Conservation (phyloP, 2,329 filamentous ascomycete species). For the Onygena corvina region DNA sequence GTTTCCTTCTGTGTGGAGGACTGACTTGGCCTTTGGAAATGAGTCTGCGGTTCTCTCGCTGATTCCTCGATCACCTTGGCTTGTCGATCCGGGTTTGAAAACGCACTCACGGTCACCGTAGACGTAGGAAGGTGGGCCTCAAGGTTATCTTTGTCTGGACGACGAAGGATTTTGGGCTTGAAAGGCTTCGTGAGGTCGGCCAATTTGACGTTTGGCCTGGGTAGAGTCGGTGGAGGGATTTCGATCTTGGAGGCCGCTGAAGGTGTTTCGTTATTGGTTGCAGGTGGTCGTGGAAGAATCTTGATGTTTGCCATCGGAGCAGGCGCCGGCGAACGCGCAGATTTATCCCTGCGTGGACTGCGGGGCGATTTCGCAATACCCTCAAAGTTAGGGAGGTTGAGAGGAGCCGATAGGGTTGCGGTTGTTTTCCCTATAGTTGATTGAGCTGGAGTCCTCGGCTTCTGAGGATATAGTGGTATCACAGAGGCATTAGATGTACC, state of each 20-base stretch:
- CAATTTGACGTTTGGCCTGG: slow-evolving; percentile 19
- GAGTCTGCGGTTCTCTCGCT: slow-evolving; percentile 8
- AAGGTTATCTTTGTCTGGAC: slow-evolving; percentile 32
- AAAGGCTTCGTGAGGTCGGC: slow-evolving; percentile 35
- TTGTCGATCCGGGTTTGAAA: slow-evolving; percentile 17
- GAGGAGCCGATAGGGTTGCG: slow-evolving; percentile 31
- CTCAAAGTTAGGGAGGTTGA: slow-evolving; percentile 32
- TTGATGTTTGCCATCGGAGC: slow-evolving; percentile 19
- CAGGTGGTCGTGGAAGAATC: slow-evolving; percentile 28
- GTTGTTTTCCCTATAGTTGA: slow-evolving; percentile 19
- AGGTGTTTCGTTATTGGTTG: slow-evolving; percentile 21
- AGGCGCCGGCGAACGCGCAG: neutral
- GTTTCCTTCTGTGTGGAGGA: slow-evolving; percentile 37
- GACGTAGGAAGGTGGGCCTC: slow-evolving; percentile 22
- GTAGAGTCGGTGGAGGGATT: slow-evolving; percentile 13
- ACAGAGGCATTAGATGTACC: neutral
- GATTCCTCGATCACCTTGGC: slow-evolving; percentile 9
- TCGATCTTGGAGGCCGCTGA: neutral
- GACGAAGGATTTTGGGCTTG: slow-evolving; percentile 44
- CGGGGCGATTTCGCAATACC: slow-evolving; percentile 19
- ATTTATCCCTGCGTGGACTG: slow-evolving; percentile 19
- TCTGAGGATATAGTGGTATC: slow-evolving; percentile 14
- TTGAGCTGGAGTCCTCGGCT: slow-evolving; percentile 14
- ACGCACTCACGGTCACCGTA: slow-evolving; percentile 19
- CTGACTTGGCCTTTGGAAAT: slow-evolving; percentile 30